phyloP scores from a whole-genome alignment of 495 filamentous ascomycete genomes.

The Amphirosellinia nigrospora region DNA sequence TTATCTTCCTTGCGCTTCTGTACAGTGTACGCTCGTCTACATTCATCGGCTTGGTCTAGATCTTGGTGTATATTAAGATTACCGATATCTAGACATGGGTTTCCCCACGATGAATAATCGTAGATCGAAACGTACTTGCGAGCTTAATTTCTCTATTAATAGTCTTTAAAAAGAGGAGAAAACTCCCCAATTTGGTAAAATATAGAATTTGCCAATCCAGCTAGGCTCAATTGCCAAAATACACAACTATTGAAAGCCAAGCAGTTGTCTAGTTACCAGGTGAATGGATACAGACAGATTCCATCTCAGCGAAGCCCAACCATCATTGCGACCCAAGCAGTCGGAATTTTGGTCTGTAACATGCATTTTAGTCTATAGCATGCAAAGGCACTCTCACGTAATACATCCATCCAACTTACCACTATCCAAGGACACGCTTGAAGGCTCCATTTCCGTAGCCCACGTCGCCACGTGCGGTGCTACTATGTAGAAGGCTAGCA shows the following conservation, averaged over 20 bases:
- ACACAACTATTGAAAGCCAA: not conserved
- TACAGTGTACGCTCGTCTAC: no score
- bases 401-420: not conserved
- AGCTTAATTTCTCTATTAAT: not conserved
- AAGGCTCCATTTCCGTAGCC: constrained; percentile 13
- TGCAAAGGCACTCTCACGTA: constrained; percentile 16
- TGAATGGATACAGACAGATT: constrained; percentile 16
- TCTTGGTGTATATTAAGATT: not conserved
- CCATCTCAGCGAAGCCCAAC: not conserved
- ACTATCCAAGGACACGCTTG: not conserved
- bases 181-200: not conserved
- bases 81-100: not conserved
- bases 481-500: not conserved
- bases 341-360: constrained; percentile 2
- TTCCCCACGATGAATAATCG: not conserved
- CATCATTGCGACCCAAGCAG: not conserved
- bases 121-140: not conserved
- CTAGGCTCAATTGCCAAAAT: not conserved
- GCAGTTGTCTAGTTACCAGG: not conserved
- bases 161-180: not conserved
- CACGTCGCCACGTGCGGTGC: constrained; percentile 17
- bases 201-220: not conserved
- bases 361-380: constrained; percentile 2
- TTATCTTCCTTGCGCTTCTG: not conserved
- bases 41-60: not conserved